Conservation (phyloP, 1,139 yeast genomes). For the Blastobotrys buckinghamii region DNA sequence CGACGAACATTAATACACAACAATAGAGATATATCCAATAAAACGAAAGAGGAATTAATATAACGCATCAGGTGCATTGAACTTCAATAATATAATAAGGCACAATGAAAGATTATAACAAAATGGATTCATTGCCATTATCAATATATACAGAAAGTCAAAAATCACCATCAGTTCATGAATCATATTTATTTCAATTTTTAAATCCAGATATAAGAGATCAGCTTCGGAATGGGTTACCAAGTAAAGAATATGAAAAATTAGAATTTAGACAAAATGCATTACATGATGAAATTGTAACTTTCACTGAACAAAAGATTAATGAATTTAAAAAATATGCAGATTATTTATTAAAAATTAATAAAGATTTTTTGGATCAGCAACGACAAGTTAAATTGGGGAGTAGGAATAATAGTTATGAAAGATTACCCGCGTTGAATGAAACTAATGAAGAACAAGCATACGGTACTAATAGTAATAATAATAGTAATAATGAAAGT, state of each 20-base stretch:
- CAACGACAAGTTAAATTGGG: no score
- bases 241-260: constrained; percentile 11
- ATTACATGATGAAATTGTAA: constrained; percentile 18
- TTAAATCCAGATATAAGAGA: constrained; percentile 16
- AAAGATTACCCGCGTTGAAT: no score
- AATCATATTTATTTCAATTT: constrained; percentile 19
- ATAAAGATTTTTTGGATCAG: background rate
- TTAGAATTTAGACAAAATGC: constrained; percentile 14
- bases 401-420: no score
- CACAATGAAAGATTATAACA: background rate
- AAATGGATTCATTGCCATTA: constrained; percentile 7
- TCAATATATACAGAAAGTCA: constrained; percentile 11
- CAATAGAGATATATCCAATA: no score
- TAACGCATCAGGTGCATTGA: no score
- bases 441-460: background rate
- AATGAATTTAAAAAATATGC: constrained; percentile 15
- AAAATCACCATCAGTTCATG: constrained; percentile 20
- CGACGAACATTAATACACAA: no score
- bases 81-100: no score
- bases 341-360: constrained; percentile 10
- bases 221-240: constrained; percentile 13
- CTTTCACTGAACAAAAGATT: constrained; percentile 16
- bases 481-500: background rate
- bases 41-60: no score
- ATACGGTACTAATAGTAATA: background rate